Evolutionary conservation across 495 filamentous ascomycete genomes (phyloP).

Genomic region (Cercophora sp.): DNA sequence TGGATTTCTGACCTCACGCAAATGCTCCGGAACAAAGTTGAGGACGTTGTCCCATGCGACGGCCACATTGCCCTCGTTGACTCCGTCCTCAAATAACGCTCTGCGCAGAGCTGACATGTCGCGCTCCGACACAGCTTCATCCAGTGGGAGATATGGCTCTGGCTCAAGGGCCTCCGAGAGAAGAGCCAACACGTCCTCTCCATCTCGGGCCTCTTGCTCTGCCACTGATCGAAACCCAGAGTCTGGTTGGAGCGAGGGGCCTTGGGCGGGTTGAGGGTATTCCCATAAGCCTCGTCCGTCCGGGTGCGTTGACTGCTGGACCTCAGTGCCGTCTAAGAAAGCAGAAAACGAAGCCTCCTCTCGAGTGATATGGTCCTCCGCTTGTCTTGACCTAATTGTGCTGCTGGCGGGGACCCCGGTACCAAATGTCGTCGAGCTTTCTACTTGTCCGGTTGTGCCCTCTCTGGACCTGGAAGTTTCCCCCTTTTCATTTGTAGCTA

Average conservation of each 20-base stretch:
- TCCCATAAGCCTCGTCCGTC: no score
- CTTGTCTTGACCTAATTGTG: slow-evolving; percentile 21
- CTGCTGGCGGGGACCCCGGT: slow-evolving; percentile 57
- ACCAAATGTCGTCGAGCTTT: slow-evolving; percentile 23
- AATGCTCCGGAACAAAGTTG: slow-evolving; percentile 39
- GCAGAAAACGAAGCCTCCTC: slow-evolving; percentile 41
- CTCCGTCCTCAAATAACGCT: slow-evolving; percentile 32
- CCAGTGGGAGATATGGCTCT: slow-evolving; percentile 18
- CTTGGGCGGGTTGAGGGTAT: no score
- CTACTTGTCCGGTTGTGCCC: slow-evolving; percentile 12
- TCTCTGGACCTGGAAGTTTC: slow-evolving; percentile 14
- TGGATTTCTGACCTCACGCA: no score
- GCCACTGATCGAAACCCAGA: no score
- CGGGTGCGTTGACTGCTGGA: neutral
- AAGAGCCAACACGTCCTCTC: slow-evolving; percentile 41
- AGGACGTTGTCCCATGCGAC: slow-evolving; percentile 38
- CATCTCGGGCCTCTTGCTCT: slow-evolving; percentile 40
- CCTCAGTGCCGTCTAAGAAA: slow-evolving; percentile 37
- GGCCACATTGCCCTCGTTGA: slow-evolving; percentile 2
- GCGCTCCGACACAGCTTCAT: slow-evolving; percentile 14
- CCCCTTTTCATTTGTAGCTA: slow-evolving; percentile 22
- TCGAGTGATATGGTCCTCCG: slow-evolving; percentile 30
- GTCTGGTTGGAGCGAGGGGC: no score
- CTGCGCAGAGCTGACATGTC: slow-evolving; percentile 28
- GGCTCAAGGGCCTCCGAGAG: slow-evolving; percentile 25